A percentile compares a stretch with the other conserved stretches of the same genome.
Conservation (phyloP, 352 stramenopile species). For the Phytophthora uliginosa region DNA sequence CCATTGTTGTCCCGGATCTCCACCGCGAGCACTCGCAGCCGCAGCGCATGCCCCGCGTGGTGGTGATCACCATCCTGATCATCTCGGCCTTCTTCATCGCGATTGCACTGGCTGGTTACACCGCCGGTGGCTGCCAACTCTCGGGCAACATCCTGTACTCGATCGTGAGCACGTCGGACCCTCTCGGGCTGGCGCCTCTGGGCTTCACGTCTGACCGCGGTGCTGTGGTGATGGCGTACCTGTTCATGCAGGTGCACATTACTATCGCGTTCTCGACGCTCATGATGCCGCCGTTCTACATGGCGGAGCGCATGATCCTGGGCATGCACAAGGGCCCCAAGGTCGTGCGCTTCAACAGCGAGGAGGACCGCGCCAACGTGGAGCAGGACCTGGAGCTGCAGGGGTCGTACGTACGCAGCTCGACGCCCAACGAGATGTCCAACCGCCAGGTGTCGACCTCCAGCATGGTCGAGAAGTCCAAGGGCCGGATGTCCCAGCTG, state of each 20-base stretch:
- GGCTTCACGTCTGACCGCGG: constrained; percentile 60
- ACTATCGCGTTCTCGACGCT: constrained; percentile 63
- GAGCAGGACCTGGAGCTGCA: constrained; percentile 43
- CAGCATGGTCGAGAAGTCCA: constrained; percentile 32
- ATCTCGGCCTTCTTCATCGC: constrained; percentile 61
- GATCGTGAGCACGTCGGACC: constrained; percentile 44
- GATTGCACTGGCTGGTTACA: constrained; percentile 52
- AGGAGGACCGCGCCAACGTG: constrained; percentile 30
- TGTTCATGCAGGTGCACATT: constrained; percentile 67
- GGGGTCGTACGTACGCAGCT: constrained; percentile 40
- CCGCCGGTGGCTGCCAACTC: constrained; percentile 59
- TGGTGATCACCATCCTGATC: constrained; percentile 57
- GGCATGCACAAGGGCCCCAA: constrained; percentile 64
- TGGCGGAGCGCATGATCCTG: constrained; percentile 65
- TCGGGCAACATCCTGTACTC: constrained; percentile 69
- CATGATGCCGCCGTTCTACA: constrained; percentile 65
- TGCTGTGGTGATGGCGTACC: constrained; percentile 59
- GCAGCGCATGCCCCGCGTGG: constrained; percentile 59
- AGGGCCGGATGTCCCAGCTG: constrained; percentile 46
- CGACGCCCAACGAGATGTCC: constrained; percentile 35
- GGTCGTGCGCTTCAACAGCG: constrained; percentile 32
- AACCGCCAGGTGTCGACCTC: constrained; percentile 29
- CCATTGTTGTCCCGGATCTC: constrained; percentile 61
- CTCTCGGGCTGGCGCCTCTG: constrained; percentile 42
- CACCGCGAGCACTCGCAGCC: constrained; percentile 64